Percentiles rank a stretch among this genome's conserved stretches.
Conservation (phyloP, 2,329 filamentous ascomycete species). For the Fusarium sp. region DNA sequence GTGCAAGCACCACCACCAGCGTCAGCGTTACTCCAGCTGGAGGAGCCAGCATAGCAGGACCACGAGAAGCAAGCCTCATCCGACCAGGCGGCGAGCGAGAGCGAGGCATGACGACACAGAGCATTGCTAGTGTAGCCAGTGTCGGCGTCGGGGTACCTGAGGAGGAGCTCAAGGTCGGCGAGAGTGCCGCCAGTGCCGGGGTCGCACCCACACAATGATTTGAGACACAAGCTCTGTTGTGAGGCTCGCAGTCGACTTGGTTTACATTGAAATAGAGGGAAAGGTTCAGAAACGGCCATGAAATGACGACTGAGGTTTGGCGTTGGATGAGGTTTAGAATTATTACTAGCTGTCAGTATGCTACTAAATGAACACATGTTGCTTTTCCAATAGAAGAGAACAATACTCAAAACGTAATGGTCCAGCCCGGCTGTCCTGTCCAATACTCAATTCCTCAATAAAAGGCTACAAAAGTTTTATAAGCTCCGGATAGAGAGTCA, state of each 20-base stretch:
- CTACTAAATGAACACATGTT: conserved; percentile 8
- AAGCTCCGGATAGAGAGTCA: too few relatives aligned
- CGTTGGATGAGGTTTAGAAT: conserved; percentile 44
- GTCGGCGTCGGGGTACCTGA: conserved; percentile 68
- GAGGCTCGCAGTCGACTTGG: not conserved
- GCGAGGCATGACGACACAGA: conserved; percentile 58
- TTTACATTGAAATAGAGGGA: not conserved
- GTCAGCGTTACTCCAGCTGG: conserved; percentile 55
- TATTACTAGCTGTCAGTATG: conserved; percentile 16
- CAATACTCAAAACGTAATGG: not conserved
- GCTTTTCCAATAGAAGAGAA: not conserved
- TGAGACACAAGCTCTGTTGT: not conserved
- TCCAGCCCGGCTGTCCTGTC: too few relatives aligned
- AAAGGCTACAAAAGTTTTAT: too few relatives aligned
- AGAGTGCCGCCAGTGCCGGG: conserved; percentile 68
- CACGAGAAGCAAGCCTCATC: conserved; percentile 54
- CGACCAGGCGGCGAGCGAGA: conserved; percentile 53
- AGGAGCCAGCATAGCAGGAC: conserved; percentile 61
- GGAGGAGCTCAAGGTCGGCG: conserved; percentile 70
- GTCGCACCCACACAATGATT: conserved; percentile 37
- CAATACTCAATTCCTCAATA: too few relatives aligned
- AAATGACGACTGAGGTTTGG: conserved; percentile 38
- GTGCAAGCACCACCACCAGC: conserved; percentile 66
- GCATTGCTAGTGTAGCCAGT: conserved; percentile 61
- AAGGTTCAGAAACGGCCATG: conserved; percentile 25